phyloP scores from a whole-genome alignment of 1,284 basidiomycete genomes.

The Mixia osmundae region DNA sequence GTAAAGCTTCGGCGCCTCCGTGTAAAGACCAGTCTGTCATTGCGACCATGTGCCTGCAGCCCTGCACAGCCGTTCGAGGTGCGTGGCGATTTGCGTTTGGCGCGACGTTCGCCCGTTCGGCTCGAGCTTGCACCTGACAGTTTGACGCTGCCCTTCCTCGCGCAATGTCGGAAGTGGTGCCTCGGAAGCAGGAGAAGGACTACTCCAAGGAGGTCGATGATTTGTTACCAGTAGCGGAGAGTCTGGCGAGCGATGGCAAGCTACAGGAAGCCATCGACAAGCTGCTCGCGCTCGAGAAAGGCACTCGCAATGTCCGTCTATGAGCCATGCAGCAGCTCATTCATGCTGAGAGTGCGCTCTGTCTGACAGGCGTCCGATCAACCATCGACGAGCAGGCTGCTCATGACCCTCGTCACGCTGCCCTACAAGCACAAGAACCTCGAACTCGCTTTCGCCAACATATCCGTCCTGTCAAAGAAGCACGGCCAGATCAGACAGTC shows the following conservation, averaged over 20 bases:
- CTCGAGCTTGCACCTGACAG: no score
- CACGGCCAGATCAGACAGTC: slow-evolving; percentile 89
- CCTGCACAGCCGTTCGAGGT: no score
- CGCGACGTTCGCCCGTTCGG: no score
- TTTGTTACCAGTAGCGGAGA: slow-evolving; percentile 26
- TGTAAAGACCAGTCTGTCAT: no score
- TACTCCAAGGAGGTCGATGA: slow-evolving; percentile 29
- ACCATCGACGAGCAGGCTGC: slow-evolving; percentile 63
- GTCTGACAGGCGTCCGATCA: slow-evolving; percentile 69
- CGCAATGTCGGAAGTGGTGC: slow-evolving; percentile 15
- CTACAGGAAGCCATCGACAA: slow-evolving; percentile 72
- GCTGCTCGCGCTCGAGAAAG: slow-evolving; percentile 74
- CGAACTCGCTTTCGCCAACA: slow-evolving; percentile 42
- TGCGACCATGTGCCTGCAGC: no score
- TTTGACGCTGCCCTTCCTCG: no score
- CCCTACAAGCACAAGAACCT: slow-evolving; percentile 48
- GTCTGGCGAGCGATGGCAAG: slow-evolving; percentile 35
- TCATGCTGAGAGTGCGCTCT: neutral
- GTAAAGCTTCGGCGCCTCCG: no score
- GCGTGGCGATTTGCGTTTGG: no score
- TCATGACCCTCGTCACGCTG: slow-evolving; percentile 44
- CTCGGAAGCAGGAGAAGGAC: slow-evolving; percentile 32
- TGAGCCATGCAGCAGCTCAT: neutral
- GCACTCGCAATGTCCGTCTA: slow-evolving; percentile 63
- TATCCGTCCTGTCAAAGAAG: slow-evolving; percentile 66